phyloP scores from a whole-genome alignment of 208 protist genomes.

The Wallacemonas rigidus region DNA sequence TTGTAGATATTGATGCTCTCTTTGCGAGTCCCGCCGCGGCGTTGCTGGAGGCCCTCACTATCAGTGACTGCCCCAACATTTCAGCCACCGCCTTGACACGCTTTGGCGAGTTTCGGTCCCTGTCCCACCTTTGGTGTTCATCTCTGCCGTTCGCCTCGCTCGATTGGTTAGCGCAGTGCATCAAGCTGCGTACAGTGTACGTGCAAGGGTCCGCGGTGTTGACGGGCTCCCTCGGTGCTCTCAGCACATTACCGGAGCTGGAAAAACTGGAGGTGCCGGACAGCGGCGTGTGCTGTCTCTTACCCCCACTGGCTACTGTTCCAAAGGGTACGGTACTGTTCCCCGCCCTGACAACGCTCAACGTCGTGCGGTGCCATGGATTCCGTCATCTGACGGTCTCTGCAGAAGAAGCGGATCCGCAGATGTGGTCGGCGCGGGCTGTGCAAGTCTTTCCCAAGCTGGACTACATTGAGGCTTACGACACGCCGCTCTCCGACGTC shows the following conservation, averaged over 20 bases:
- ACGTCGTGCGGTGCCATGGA: neutral
- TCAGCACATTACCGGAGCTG: neutral
- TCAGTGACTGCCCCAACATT: neutral
- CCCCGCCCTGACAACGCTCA: neutral
- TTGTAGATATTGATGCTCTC: neutral
- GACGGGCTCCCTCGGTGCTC: neutral
- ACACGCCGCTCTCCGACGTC: neutral
- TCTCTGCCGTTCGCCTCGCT: neutral
- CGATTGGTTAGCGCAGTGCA: neutral
- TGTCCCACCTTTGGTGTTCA: neutral
- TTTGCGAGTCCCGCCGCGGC: neutral
- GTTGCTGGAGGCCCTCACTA: neutral
- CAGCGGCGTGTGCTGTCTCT: neutral
- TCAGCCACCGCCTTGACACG: neutral
- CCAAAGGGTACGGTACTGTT: neutral
- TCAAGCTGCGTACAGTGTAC: neutral
- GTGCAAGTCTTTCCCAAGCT: neutral
- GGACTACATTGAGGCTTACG: neutral
- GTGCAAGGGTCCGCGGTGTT: neutral
- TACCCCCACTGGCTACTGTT: neutral
- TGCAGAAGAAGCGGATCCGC: no score
- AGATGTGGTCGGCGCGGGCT: no score
- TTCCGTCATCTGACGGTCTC: neutral
- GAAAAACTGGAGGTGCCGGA: neutral
- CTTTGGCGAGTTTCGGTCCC: neutral